These are phyloP conservation scores for Aspergillus hancockii DNA, from an alignment of 495 filamentous ascomycete genomes.

Conservation along the genomic window DNA sequence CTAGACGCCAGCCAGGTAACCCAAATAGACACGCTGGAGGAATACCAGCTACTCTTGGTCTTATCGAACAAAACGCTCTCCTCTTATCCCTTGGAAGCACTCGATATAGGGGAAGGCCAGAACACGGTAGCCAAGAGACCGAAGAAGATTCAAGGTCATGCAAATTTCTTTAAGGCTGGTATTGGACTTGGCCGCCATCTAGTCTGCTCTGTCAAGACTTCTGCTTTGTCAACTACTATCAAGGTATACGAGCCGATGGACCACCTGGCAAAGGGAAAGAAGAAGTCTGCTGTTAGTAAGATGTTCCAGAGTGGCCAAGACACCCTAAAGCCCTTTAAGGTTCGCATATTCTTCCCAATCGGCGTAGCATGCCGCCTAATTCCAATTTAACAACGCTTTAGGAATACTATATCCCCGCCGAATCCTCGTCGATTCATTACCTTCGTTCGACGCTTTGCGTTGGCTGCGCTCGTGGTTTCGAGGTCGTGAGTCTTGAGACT, in stretches of 20 bases:
- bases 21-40: conserved; percentile 93
- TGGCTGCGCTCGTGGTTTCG: conserved; percentile 91
- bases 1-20: conserved; percentile 87
- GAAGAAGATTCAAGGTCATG: conserved; percentile 97
- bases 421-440: conserved; percentile 96
- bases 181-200: conserved; percentile 93
- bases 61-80: conserved; percentile 87
- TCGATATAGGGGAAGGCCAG: conserved; percentile 74
- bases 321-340: conserved; percentile 91
- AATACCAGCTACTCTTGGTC: conserved; percentile 89
- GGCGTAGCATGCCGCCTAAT: not conserved
- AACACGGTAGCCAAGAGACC: conserved; percentile 76
- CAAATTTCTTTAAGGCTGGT: conserved; percentile 97
- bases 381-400: conserved; percentile 23
- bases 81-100: conserved; percentile 82
- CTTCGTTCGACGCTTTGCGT: conserved; percentile 95
- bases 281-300: conserved; percentile 88
- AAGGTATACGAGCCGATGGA: conserved; percentile 98
- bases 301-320: conserved; percentile 95
- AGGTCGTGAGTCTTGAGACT: conserved; percentile 95
- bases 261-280: conserved; percentile 80
- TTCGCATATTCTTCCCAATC: conserved; percentile 27
- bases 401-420: conserved; percentile 98
- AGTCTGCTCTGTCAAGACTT: conserved; percentile 92
- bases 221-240: conserved; percentile 86